Conservation (phyloP, 352 stramenopile genomes). For the Pythium aquatile region DNA sequence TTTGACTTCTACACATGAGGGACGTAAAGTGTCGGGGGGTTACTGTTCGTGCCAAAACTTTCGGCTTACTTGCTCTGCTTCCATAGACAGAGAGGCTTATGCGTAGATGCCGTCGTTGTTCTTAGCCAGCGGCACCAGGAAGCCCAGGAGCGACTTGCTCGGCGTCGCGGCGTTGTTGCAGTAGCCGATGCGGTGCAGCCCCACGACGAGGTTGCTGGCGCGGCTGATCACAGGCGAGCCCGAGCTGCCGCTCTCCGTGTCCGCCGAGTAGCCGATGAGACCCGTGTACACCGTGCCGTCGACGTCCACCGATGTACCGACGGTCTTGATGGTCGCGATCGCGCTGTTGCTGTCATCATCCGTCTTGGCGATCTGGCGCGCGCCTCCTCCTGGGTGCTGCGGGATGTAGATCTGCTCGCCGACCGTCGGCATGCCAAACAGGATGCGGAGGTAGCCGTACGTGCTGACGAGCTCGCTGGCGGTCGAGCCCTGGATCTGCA, state of each 20-base stretch:
- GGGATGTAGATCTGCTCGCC: slow-evolving; percentile 72
- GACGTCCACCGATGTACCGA: slow-evolving; percentile 36
- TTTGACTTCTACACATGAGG: slow-evolving; percentile 1
- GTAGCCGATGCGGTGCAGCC: slow-evolving; percentile 38
- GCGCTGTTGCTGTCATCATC: slow-evolving; percentile 38
- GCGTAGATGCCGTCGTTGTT: slow-evolving; percentile 25
- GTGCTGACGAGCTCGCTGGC: slow-evolving; percentile 37
- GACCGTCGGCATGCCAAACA: slow-evolving; percentile 39
- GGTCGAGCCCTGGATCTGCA: slow-evolving; percentile 44
- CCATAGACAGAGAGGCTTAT: slow-evolving; percentile 9
- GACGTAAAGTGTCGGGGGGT: neutral
- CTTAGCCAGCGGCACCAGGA: slow-evolving; percentile 24
- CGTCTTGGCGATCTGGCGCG: slow-evolving; percentile 60
- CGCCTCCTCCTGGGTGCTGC: slow-evolving; percentile 58
- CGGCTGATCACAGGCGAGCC: slow-evolving; percentile 32
- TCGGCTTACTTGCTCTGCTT: neutral
- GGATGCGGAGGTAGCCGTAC: slow-evolving; percentile 64
- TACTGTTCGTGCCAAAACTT: slow-evolving; percentile 3
- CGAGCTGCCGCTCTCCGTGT: slow-evolving; percentile 38
- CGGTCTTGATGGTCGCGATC: slow-evolving; percentile 36
- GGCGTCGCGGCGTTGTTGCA: slow-evolving; percentile 42
- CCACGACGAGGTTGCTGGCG: slow-evolving; percentile 31
- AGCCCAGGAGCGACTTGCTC: slow-evolving; percentile 24
- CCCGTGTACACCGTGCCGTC: slow-evolving; percentile 25
- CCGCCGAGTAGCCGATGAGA: slow-evolving; percentile 34